Conservation (phyloP, 108 stramenopile genomes). For the Seminavis robusta region DNA sequence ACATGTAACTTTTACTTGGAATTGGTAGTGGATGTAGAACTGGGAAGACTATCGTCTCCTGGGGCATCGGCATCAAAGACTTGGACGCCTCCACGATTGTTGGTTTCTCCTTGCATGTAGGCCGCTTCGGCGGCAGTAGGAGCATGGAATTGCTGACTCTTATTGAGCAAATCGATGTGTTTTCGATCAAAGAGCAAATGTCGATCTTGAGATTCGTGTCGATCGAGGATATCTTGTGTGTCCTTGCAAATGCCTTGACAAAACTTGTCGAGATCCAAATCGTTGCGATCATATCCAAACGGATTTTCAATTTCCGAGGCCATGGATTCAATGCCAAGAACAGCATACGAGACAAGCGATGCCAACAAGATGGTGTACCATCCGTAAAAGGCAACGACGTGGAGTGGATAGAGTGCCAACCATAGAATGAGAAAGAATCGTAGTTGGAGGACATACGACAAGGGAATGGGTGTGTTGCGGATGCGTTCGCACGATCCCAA, state of each 20-base stretch:
- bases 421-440: constrained; percentile 16
- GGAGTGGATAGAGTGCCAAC: constrained; percentile 9
- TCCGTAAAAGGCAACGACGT: constrained; percentile 7
- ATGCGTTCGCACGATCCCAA: constrained; percentile 11
- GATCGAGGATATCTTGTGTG: constrained; percentile 8
- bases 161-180: too few relatives aligned
- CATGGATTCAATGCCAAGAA: constrained; percentile 19
- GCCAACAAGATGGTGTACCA: constrained; percentile 11
- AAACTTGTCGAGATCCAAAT: constrained; percentile 9
- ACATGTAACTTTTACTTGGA: too few relatives aligned
- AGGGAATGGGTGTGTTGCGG: constrained; percentile 8
- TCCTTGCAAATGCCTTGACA: background rate
- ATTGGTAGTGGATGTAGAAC: too few relatives aligned
- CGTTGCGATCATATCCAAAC: constrained; percentile 10
- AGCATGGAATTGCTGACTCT: too few relatives aligned
- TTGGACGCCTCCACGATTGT: too few relatives aligned
- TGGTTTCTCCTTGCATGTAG: too few relatives aligned
- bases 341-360: constrained; percentile 3
- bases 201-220: constrained; percentile 2
- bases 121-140: too few relatives aligned
- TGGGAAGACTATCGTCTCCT: too few relatives aligned
- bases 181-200: constrained; percentile 2
- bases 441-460: constrained; percentile 7
- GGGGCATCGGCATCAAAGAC: too few relatives aligned
- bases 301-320: constrained; percentile 25